These are phyloP conservation scores for Reutealis trisperma DNA, from an alignment of 345 rosid species.

Conservation along the genomic window DNA sequence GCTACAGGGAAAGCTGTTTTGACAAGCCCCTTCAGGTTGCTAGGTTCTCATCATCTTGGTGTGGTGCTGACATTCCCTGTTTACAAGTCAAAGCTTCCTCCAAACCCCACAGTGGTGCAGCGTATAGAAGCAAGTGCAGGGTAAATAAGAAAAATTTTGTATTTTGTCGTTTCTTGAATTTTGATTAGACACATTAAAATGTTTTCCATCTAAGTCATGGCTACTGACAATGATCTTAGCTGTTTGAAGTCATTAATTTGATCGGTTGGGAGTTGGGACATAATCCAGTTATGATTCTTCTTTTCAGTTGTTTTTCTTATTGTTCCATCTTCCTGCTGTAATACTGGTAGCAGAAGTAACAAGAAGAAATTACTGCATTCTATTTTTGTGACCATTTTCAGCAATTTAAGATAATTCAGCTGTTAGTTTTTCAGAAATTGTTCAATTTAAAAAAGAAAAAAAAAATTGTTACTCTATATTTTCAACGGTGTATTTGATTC, in stretches of 20 bases:
- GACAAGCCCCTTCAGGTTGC: constrained; percentile 85
- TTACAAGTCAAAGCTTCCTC: constrained; percentile 79
- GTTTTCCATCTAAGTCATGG: neutral
- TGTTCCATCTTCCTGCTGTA: neutral
- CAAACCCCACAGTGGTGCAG: constrained; percentile 56
- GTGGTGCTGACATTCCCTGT: constrained; percentile 99
- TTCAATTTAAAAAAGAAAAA: neutral
- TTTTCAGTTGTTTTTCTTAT: neutral
- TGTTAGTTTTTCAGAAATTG: neutral
- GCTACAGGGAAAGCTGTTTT: constrained; percentile 94
- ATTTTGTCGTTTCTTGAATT: neutral
- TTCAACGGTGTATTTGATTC: neutral
- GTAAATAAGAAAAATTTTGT: constrained; percentile 28
- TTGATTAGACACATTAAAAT: neutral
- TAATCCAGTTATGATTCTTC: no score
- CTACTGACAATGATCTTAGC: neutral
- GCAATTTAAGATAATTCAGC: neutral
- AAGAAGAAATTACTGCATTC: neutral
- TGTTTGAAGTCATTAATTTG: neutral
- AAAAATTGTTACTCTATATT: neutral
- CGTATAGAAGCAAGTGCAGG: constrained; percentile 90
- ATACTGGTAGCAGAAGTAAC: neutral
- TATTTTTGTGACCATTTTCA: neutral
- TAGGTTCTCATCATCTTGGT: constrained; percentile 94
- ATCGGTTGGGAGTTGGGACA: neutral